Evolutionary conservation across 306 rosid genomes (phyloP).

Genomic region (Glycine latifolia): DNA sequence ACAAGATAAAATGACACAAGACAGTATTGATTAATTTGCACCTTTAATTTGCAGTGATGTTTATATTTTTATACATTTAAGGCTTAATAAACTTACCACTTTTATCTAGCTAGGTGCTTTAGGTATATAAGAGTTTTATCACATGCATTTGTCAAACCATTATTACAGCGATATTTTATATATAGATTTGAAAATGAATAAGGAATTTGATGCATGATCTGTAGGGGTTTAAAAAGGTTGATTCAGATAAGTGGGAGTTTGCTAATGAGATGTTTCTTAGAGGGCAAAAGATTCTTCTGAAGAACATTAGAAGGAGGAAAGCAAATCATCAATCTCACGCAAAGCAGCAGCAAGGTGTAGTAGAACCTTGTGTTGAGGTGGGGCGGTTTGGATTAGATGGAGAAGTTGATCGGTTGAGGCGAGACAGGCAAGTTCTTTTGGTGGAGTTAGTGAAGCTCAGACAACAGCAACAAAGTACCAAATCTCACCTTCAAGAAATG

Average conservation of each 20-base stretch:
- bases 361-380: slow-evolving; percentile 75
- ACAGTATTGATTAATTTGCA: not conserved
- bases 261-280: slow-evolving; percentile 84
- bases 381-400: slow-evolving; percentile 72
- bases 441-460: slow-evolving; percentile 77
- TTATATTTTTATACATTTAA: not conserved
- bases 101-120: not conserved
- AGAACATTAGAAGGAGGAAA: slow-evolving; percentile 76
- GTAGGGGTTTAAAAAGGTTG: slow-evolving; percentile 90
- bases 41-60: not conserved
- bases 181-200: slow-evolving; percentile 40
- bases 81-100: not conserved
- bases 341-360: slow-evolving; percentile 47
- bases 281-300: slow-evolving; percentile 76
- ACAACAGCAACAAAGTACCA: slow-evolving; percentile 70
- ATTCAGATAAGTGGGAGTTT: slow-evolving; percentile 90
- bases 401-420: slow-evolving; percentile 66
- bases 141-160: slow-evolving; percentile 6
- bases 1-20: slow-evolving; percentile 3
- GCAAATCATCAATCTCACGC: slow-evolving; percentile 44
- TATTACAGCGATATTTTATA: not conserved
- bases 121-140: not conserved
- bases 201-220: slow-evolving; percentile 43
- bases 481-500: slow-evolving; percentile 59
- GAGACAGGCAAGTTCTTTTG: slow-evolving; percentile 74